Evolutionary conservation across 1,139 yeast genomes (phyloP), one percentile per base, ranked within the genome.

Genomic region (Debaryomycetaceae sp.): DNA sequence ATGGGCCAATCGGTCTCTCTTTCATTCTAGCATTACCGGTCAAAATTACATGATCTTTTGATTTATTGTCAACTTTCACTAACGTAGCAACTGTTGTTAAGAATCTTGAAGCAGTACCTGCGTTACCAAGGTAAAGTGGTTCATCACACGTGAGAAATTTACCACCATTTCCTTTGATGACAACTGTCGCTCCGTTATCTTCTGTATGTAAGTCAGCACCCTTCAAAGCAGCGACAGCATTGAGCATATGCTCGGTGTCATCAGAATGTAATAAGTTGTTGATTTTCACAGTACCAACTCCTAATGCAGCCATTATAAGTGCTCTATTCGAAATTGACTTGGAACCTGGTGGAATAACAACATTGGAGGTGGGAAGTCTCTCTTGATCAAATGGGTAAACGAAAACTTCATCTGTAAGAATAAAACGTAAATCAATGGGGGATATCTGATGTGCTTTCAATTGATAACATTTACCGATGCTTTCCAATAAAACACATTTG

Each of bases 21-120:
- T 93, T 96, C 99, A 93, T 93, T 66, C 99, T 81, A 38, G 89
- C 84, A 62, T 93, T 93, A 56, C 99, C 99, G 5, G 98, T 93
- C 52, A 95, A 75, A 9, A 82, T 68, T 36, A 90, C 83, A 47
- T 71, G 63, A 5, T 66, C 60, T 7, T 62, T 59, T n/a, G 69
- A 63, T 8, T 52, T 42, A 5, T 60, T 33, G 44, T 75, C 69
- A 34, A 58, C 45, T 4, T 65, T 67, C 6, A 88, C 96, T 46
- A 93, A 72, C 20, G 97, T 79, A 11, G 96, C 97, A 34, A 93
- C 91, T 1, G 97, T 81, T 4, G 98, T 88, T 58, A 93, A 76
- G 64, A 93, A 95, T 57, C 99, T 80, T 6, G 97, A 88, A 5
- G 99, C 98, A 39, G 99, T 93, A 54, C 99, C 99, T 1, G 99